A percentile compares a stretch with the other conserved stretches of the same genome.
These are phyloP conservation scores for Peronospora belbahrii DNA, from an alignment of 352 stramenopile species.

Conservation along the genomic window DNA sequence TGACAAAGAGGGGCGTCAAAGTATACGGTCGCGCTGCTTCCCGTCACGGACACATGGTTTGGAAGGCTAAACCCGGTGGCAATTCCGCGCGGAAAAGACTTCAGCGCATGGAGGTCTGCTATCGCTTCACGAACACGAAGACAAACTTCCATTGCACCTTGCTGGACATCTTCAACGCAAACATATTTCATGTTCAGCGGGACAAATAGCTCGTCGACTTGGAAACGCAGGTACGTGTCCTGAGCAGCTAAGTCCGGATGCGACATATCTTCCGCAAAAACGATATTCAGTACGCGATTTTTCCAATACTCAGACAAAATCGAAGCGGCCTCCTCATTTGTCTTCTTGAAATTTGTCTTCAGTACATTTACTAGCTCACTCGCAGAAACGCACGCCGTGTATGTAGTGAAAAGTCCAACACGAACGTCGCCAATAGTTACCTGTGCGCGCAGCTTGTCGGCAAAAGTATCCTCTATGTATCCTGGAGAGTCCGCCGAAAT, in stretches of 20 bases:
- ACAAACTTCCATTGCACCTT: conserved; percentile 63
- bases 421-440: conserved; percentile 53
- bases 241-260: conserved; percentile 39
- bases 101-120: conserved; percentile 54
- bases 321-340: conserved; percentile 29
- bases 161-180: conserved; percentile 33
- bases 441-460: conserved; percentile 50
- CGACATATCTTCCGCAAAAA: conserved; percentile 42
- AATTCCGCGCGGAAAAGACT: conserved; percentile 63
- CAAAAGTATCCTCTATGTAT: conserved; percentile 53
- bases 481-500: conserved; percentile 27
- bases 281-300: conserved; percentile 40
- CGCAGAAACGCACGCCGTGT: conserved; percentile 47
- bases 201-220: conserved; percentile 78
- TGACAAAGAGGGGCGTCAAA: conserved; percentile 51
- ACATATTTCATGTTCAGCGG: conserved; percentile 80
- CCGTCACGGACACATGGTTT: conserved; percentile 21
- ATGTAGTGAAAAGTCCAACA: conserved; percentile 66
- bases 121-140: conserved; percentile 55
- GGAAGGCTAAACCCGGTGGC: conserved; percentile 53
- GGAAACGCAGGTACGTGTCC: conserved; percentile 70
- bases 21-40: conserved; percentile 21
- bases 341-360: conserved; percentile 56
- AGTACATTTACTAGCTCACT: conserved; percentile 43
- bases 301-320: conserved; percentile 42